A percentile compares a stretch with the other conserved stretches of the same genome.
phyloP scores from a whole-genome alignment of 495 filamentous ascomycete species.

The Penicillium simplicissimum region DNA sequence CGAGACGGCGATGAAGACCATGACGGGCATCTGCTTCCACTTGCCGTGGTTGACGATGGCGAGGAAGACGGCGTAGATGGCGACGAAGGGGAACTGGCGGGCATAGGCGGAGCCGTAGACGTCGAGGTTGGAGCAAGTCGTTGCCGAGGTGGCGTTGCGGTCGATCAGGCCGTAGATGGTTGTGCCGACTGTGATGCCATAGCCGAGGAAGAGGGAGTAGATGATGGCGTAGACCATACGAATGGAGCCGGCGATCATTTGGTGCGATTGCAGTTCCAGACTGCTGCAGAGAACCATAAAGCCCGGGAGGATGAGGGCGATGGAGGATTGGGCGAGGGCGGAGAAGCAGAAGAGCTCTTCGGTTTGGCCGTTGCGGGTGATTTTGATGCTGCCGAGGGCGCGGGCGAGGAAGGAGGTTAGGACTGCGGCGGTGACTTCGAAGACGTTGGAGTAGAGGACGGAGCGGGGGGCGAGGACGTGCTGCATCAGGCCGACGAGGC shows the following conservation, averaged over 20 bases:
- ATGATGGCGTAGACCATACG: slow-evolving; percentile 96
- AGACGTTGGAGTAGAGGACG: slow-evolving; percentile 80
- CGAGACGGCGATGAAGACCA: slow-evolving; percentile 77
- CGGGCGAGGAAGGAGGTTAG: slow-evolving; percentile 85
- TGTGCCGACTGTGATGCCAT: slow-evolving; percentile 91
- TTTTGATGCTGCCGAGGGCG: slow-evolving; percentile 74
- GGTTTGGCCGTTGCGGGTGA: slow-evolving; percentile 47
- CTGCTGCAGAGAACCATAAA: slow-evolving; percentile 80
- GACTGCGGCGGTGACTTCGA: slow-evolving; percentile 84
- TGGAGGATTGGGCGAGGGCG: slow-evolving; percentile 83
- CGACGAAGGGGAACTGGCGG: slow-evolving; percentile 63
- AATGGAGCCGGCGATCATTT: slow-evolving; percentile 86
- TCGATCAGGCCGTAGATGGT: slow-evolving; percentile 87
- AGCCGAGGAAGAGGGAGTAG: slow-evolving; percentile 91
- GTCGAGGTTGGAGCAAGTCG: slow-evolving; percentile 63
- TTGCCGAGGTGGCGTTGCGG: slow-evolving; percentile 65
- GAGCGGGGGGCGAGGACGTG: slow-evolving; percentile 76
- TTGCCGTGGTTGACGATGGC: slow-evolving; percentile 88
- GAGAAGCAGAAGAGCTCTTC: slow-evolving; percentile 84
- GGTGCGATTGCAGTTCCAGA: slow-evolving; percentile 84
- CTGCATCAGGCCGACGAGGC: slow-evolving; percentile 78
- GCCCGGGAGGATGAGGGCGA: slow-evolving; percentile 89
- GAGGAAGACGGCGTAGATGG: slow-evolving; percentile 76
- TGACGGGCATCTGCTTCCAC: slow-evolving; percentile 84
- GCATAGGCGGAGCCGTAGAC: slow-evolving; percentile 39